Base-by-base conservation (phyloP, 129 eudicot genomes). In the Artemisia annua region DNA sequence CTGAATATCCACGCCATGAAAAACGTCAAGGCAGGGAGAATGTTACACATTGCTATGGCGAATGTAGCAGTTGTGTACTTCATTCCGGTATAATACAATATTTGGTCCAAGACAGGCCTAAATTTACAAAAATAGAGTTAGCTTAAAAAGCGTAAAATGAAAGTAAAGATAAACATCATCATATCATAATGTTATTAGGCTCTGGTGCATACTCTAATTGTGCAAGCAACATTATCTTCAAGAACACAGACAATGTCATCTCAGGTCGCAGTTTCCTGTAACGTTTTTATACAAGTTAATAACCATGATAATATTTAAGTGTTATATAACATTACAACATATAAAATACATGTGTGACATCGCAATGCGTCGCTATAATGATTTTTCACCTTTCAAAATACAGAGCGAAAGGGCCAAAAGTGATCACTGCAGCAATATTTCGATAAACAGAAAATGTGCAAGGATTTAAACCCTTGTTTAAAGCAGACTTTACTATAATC, bases 21-120 rank as follows among this genome's bases (percentile, higher is more conserved):
- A 67, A 88, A 88, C 12, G 91, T 88, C 24, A 88, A 59, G 77
- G 91, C 91, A 0, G 95, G 95, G 73, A 88, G 83, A 63, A 85
- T 67, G 79, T 88, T 88, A 71, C 83, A 73, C 88, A 88, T 85
- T 2, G 95, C 88, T 51, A 80, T 43, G 3, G 91, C 78, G 11
- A 83, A 85, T 18, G 91, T 88, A 5, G 90, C 83, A 8, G 95
- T 81, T 12, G 95, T 83, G 26, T 83, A 79, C 67, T 81, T 83
- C 95, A 88, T 79, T 71, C 88, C 95, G 0, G 83, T 75, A 53
- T 83, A 88, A 76, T 78, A 88, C 75, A 88, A 67, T 73, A 85
- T 83, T 53, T 88, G 95, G 69, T 85, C 95, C 74, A 88, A 20
- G 26, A 88, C 95, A n/a, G 94, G 94, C 83, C 93, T 87, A 79